Conservation (phyloP, 768 basidiomycete genomes). For the Suillus plorans region DNA sequence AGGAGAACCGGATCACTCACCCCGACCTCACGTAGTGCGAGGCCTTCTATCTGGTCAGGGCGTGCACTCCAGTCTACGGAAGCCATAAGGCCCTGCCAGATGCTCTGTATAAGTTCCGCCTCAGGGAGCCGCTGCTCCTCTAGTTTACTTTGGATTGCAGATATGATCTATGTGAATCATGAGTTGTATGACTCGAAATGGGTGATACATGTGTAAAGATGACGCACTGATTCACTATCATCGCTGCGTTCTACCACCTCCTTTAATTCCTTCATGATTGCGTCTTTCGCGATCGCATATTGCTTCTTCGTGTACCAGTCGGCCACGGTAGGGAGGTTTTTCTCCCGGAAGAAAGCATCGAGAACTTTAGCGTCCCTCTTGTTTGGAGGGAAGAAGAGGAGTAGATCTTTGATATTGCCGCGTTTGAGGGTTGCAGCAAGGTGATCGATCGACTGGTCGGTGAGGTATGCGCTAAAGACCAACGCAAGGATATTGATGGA, state of each 20-base stretch:
- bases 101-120: constrained; percentile 78
- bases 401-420: constrained; percentile 82
- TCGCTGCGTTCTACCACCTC: constrained; percentile 73
- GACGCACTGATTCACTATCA: constrained; percentile 60
- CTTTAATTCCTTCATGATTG: constrained; percentile 65
- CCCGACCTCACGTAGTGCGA: constrained; percentile 84
- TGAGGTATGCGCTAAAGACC: constrained; percentile 80
- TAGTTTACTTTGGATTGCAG: constrained; percentile 67
- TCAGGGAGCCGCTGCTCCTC: constrained; percentile 85
- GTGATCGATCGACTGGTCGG: constrained; percentile 87
- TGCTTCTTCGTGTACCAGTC: constrained; percentile 97
- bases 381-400: constrained; percentile 84
- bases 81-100: constrained; percentile 91
- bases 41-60: constrained; percentile 88
- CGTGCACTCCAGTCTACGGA: constrained; percentile 87
- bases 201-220: constrained; percentile 3
- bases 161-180: constrained; percentile 63
- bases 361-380: constrained; percentile 72
- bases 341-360: constrained; percentile 86
- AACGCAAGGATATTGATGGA: constrained; percentile 73
- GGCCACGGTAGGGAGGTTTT: constrained; percentile 72
- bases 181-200: constrained; percentile 7
- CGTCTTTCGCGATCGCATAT: constrained; percentile 77
- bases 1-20: constrained; percentile 44
- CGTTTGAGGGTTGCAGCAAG: constrained; percentile 79